Evolutionary conservation across 2,329 filamentous ascomycete species (phyloP), one percentile per base, ranked within the genome.

Genomic region (Pestalotiopsis sp.): DNA sequence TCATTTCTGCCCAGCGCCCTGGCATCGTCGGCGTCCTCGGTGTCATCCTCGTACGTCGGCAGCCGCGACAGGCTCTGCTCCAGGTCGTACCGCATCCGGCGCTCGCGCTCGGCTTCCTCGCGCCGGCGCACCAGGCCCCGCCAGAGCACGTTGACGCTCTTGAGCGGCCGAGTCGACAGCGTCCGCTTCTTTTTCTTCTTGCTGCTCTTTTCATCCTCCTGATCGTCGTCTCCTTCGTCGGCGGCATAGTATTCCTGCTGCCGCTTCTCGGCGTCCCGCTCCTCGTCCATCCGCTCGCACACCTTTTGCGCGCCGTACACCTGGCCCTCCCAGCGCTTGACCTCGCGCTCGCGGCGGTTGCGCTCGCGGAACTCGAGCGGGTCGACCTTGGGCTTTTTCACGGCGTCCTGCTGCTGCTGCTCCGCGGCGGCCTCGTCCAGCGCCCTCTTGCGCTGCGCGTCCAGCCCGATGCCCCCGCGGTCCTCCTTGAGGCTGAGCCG

Each of bases 401-500:
- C 14, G 4, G 39, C 39, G 39, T 2, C 39, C 2, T 52, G 14
- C 45, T 23, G n/a, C n/a, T n/a, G 49, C 20, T 45, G 64, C 81
- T 52, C 84, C 81, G 69, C 77, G 82, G 86, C 87, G 67, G 89
- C 87, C 78, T 94, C 91, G 58, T 87, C 82, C 25, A 90, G 76
- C 76, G 92, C 95, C 72, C 94, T 86, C 84, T 97, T 97, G 82
- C 91, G 91, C 79, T 96, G 94, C 4, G 87, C 90, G 72, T 96
- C 94, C 74, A 95, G 81, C 0, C 96, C 95, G 72, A 98, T 94
- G 1, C 95, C 96, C 17, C 90, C 91, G 2, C 92, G 87, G 75
- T 92, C 92, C 66, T 94, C 92, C 78, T 96, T 97, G 76, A 97
- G 81, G 69, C 86, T 85, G 63, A 97, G 84, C 41, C 88, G 85